phyloP scores from a whole-genome alignment of 208 protist genomes.

The Entamoeba histolytica region DNA sequence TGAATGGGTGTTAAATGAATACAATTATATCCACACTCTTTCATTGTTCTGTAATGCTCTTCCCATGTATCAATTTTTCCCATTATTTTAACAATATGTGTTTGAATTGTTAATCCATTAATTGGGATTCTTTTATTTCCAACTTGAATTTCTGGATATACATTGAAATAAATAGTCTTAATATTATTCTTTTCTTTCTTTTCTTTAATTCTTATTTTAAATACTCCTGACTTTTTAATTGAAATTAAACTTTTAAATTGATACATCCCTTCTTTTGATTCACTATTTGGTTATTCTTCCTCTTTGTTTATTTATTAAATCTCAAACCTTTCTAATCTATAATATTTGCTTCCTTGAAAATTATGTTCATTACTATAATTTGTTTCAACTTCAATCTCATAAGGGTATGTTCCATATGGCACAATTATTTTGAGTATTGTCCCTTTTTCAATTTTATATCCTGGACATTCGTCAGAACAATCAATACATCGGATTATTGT shows the following conservation, averaged over 20 bases:
- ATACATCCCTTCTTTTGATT: background rate
- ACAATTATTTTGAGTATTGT: background rate
- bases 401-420: background rate
- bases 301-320: no score
- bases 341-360: no score
- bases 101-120: background rate
- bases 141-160: background rate
- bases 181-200: background rate
- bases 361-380: background rate
- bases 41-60: background rate
- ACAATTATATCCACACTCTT: background rate
- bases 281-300: no score
- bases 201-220: background rate
- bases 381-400: background rate
- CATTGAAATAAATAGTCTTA: background rate
- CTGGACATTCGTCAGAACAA: background rate
- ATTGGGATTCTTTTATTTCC: background rate
- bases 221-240: background rate
- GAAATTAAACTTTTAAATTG: background rate
- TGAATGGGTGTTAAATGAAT: background rate
- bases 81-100: background rate
- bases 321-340: no score
- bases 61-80: background rate
- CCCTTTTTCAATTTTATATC: background rate
- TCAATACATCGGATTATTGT: background rate